Evolutionary conservation across 768 basidiomycete genomes (phyloP).

Genomic region (Tulasnella sp.): DNA sequence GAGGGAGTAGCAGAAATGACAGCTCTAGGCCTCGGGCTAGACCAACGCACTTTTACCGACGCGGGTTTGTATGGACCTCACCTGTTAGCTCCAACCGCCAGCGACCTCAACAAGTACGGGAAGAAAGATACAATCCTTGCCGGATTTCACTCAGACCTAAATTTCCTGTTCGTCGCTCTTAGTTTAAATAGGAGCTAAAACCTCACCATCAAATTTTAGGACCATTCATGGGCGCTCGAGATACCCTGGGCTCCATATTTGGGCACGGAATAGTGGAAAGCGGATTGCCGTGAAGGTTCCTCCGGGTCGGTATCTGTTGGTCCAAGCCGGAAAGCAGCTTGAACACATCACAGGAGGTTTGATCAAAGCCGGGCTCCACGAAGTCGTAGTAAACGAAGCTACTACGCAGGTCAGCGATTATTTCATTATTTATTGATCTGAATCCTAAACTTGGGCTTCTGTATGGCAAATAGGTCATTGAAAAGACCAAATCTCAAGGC

Average conservation of each 20-base stretch:
- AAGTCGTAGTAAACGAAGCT: constrained; percentile 85
- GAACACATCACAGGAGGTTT: constrained; percentile 76
- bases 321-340: constrained; percentile 95
- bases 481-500: constrained; percentile 57
- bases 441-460: background rate
- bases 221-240: constrained; percentile 88
- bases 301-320: constrained; percentile 74
- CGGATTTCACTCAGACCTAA: constrained; percentile 93
- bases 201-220: constrained; percentile 1
- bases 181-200: background rate
- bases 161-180: constrained; percentile 62
- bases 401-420: constrained; percentile 57
- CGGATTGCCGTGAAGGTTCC: constrained; percentile 88
- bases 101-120: constrained; percentile 81
- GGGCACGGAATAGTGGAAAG: constrained; percentile 93
- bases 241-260: constrained; percentile 88
- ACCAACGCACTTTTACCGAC: constrained; percentile 67
- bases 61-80: constrained; percentile 90
- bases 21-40: constrained; percentile 78
- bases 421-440: background rate
- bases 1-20: constrained; percentile 87
- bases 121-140: constrained; percentile 82
- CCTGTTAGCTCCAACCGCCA: constrained; percentile 90
- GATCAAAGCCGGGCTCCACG: constrained; percentile 92
- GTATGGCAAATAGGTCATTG: constrained; percentile 56